Conservation (phyloP, 495 filamentous ascomycete genomes). For the Xylaria bambusicola region DNA sequence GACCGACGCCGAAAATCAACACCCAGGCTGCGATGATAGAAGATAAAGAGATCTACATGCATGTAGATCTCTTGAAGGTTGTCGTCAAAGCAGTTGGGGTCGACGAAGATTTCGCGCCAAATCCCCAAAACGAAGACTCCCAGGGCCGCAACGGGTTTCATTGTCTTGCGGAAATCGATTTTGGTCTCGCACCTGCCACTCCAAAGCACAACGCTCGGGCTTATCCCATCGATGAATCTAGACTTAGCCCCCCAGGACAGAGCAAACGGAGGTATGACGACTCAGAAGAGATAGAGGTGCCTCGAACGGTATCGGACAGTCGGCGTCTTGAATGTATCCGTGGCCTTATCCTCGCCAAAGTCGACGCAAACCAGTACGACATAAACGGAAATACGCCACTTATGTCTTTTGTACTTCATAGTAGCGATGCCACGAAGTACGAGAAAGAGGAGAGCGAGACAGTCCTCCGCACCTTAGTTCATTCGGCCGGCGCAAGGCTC, state of each 20-base stretch:
- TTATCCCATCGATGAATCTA: background rate
- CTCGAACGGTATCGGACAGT: background rate
- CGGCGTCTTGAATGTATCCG: conserved; percentile 35
- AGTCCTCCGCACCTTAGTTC: conserved; percentile 35
- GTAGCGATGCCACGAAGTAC: conserved; percentile 37
- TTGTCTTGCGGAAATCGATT: conserved; percentile 48
- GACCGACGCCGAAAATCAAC: conserved; percentile 7
- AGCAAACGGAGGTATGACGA: conserved; percentile 30
- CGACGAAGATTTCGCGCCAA: conserved; percentile 25
- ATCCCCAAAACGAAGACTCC: conserved; percentile 39
- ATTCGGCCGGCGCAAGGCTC: conserved; percentile 34
- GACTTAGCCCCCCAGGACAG: background rate
- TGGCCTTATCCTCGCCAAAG: conserved; percentile 35
- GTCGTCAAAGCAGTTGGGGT: conserved; percentile 28
- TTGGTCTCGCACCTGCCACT: conserved; percentile 13
- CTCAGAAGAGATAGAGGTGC: conserved; percentile 21
- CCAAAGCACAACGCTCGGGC: conserved; percentile 3
- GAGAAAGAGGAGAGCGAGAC: conserved; percentile 42
- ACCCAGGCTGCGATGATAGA: conserved; percentile 7
- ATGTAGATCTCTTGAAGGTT: conserved; percentile 39
- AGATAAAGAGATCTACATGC: conserved; percentile 22
- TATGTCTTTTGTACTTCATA: conserved; percentile 47
- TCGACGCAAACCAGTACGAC: conserved; percentile 50
- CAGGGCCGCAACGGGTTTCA: conserved; percentile 52
- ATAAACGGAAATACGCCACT: conserved; percentile 43